Base-by-base conservation (phyloP, 805 yeast species). In the Cyberlindnera euphorbiiphila region DNA sequence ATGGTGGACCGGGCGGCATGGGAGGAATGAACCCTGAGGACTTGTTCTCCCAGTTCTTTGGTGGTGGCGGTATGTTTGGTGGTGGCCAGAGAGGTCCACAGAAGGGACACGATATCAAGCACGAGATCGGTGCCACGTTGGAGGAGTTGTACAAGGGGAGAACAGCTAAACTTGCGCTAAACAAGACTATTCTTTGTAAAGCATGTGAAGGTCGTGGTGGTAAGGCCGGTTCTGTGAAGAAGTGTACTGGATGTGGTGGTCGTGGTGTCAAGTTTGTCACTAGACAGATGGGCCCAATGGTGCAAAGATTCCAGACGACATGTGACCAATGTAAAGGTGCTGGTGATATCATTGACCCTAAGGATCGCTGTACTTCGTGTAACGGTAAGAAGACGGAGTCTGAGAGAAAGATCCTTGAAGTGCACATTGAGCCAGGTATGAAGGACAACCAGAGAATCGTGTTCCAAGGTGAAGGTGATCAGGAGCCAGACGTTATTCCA, bases 231-330 rank as follows among this genome's bases (percentile, higher is more conserved):
- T 72, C 85, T 41, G 95, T 89, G 49, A 84, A 83, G 71, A 78
- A 78, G 55, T 93, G 99, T 79, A 49, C 78, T 36, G 62, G 78
- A 26, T 93, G 99, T 80, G 75, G 77, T 59, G 99, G 99, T 65
- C 74, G 76, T 54, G 99, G 99, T 76, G 67, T 82, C 64, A 85
- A 78, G 65, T 82, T 91, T 50, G 83, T 88, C 50, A 86, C 96
- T 36, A 85, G 95, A 71, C 98, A 93, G 68, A 89, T 93, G 96
- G 99, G 99, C 54, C 96, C 96, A 50, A 87, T 93, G 89, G 85
- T 93, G 57, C 99, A 93, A 72, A 85, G 96, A 74, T 85, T 85
- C 78, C 98, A 93, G 71, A 79, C 94, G 31, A 80, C 78, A 37
- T 93, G 99, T 83, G 91, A 85, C 52, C 81, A 66, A 42, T 93